A percentile compares a stretch with the other conserved stretches of the same genome.
These are phyloP conservation scores for Tetrapisispora nanseiensis DNA, from an alignment of 805 yeast species.

Conservation along the genomic window DNA sequence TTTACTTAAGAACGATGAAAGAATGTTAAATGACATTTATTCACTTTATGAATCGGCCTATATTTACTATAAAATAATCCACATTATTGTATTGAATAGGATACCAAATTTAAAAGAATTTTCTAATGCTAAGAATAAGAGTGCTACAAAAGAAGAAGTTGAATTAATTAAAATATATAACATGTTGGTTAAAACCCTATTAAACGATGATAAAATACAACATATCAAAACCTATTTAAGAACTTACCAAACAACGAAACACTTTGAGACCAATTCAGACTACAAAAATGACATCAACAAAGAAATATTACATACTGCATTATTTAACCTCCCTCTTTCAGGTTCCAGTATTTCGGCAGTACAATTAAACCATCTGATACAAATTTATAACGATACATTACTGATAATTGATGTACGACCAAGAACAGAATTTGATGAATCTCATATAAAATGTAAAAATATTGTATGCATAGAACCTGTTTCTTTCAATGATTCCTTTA, in stretches of 20 bases:
- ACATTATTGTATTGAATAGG: slow-evolving; percentile 18
- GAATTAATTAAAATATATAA: slow-evolving; percentile 27
- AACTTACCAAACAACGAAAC: slow-evolving; percentile 8
- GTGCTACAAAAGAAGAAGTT: slow-evolving; percentile 10
- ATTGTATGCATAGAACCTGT: slow-evolving; percentile 71
- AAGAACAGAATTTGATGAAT: slow-evolving; percentile 45
- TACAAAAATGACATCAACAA: background rate
- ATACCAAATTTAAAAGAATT: slow-evolving; percentile 24
- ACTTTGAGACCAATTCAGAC: background rate
- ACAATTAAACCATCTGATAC: slow-evolving; percentile 12
- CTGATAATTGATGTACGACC: slow-evolving; percentile 69
- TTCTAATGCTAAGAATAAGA: slow-evolving; percentile 12
- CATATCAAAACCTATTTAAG: slow-evolving; percentile 20
- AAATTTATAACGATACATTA: slow-evolving; percentile 16
- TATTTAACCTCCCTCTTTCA: slow-evolving; percentile 3
- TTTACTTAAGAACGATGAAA: background rate
- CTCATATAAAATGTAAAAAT: slow-evolving; percentile 53
- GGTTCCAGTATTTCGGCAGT: slow-evolving; percentile 8
- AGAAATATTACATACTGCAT: background rate
- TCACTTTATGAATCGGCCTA: slow-evolving; percentile 26
- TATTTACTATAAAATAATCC: slow-evolving; percentile 29
- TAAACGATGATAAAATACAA: slow-evolving; percentile 23
- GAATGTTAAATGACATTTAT: slow-evolving; percentile 5
- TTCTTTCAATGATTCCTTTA: slow-evolving; percentile 39
- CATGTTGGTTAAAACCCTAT: slow-evolving; percentile 22